A percentile compares a stretch with the other conserved stretches of the same genome.
Evolutionary conservation across 768 basidiomycete genomes (phyloP).

Genomic region (Obba rivulosa): DNA sequence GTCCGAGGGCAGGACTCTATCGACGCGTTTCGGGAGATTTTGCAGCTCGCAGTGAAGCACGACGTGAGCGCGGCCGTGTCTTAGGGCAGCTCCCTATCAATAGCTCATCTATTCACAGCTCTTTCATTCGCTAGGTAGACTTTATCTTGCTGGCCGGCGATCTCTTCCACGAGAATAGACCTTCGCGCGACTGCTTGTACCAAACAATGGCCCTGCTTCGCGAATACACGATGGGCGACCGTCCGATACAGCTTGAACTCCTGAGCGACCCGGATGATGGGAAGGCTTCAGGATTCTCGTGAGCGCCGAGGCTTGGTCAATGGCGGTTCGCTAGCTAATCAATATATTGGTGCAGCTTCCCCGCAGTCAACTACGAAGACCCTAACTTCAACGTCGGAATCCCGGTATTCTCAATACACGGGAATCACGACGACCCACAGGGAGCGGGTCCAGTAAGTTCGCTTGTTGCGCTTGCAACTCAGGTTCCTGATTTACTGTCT

Average conservation of each 20-base stretch:
- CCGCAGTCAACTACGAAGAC: slow-evolving; percentile 96
- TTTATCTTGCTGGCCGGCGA: slow-evolving; percentile 94
- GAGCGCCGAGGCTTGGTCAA: slow-evolving; percentile 22
- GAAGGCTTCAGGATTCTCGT: slow-evolving; percentile 81
- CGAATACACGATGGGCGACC: slow-evolving; percentile 85
- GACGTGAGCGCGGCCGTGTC: slow-evolving; percentile 51
- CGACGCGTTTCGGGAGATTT: slow-evolving; percentile 90
- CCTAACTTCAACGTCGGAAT: slow-evolving; percentile 91
- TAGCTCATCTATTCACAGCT: neutral
- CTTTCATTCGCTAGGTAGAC: slow-evolving; percentile 64
- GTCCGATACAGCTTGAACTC: slow-evolving; percentile 86
- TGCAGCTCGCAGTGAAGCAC: slow-evolving; percentile 84
- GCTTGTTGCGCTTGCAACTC: neutral
- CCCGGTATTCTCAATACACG: slow-evolving; percentile 99
- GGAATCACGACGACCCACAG: slow-evolving; percentile 99
- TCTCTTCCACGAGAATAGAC: slow-evolving; percentile 96
- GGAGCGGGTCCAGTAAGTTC: slow-evolving; percentile 80
- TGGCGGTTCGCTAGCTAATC: neutral
- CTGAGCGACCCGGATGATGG: slow-evolving; percentile 92
- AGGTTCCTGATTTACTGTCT: neutral
- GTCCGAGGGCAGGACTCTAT: slow-evolving; percentile 93
- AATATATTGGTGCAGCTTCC: slow-evolving; percentile 57
- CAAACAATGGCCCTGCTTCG: slow-evolving; percentile 84
- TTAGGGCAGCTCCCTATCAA: slow-evolving; percentile 1
- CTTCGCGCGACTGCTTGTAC: slow-evolving; percentile 85